phyloP scores from a whole-genome alignment of 208 protist genomes.

The Crithidia brevicula region DNA sequence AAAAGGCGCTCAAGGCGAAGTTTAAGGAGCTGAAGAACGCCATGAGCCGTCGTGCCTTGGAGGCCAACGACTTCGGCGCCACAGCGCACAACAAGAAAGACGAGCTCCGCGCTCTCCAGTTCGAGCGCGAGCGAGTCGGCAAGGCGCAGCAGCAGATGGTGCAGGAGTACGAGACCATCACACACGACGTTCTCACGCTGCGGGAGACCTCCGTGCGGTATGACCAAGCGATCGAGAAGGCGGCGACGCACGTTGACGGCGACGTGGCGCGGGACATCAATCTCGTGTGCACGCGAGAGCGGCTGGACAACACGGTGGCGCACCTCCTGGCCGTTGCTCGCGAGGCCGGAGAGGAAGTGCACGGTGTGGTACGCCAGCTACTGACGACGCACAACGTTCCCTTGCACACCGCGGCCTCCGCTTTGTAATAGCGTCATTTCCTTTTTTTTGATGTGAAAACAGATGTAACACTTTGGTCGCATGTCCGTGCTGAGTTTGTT shows the following conservation, averaged over 20 bases:
- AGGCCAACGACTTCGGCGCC: conserved; percentile 71
- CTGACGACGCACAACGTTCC: conserved; percentile 41
- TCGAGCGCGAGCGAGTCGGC: conserved; percentile 37
- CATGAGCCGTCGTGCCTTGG: conserved; percentile 64
- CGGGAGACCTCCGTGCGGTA: conserved; percentile 69
- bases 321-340: conserved; percentile 52
- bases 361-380: conserved; percentile 38
- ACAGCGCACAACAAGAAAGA: conserved; percentile 43
- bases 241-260: conserved; percentile 32
- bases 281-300: conserved; percentile 57
- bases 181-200: conserved; percentile 39
- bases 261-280: conserved; percentile 49
- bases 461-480: background rate
- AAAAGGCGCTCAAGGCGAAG: conserved; percentile 67
- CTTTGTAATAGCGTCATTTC: background rate
- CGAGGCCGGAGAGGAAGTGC: conserved; percentile 47
- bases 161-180: conserved; percentile 42
- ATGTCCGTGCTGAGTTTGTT: no score
- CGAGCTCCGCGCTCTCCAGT: conserved; percentile 51
- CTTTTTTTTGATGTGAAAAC: background rate
- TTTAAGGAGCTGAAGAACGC: conserved; percentile 64
- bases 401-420: conserved; percentile 1
- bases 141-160: conserved; percentile 44
- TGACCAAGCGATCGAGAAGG: conserved; percentile 69
- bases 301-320: conserved; percentile 34